Evolutionary conservation across 2,329 filamentous ascomycete genomes (phyloP).

Genomic region (Alternaria sp.): DNA sequence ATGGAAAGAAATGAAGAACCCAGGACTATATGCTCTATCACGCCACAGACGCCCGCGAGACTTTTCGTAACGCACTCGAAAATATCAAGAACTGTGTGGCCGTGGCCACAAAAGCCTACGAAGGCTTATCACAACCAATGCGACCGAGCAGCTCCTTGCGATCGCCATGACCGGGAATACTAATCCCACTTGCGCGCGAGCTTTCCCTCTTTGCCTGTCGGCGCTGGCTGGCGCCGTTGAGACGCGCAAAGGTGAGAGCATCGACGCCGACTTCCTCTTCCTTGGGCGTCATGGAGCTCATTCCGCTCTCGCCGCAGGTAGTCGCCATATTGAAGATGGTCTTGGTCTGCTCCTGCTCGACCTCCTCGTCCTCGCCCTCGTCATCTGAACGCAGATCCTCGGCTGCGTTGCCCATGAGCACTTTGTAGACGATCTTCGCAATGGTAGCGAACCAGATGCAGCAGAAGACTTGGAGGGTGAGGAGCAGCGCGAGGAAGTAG

Average conservation of each 20-base stretch:
- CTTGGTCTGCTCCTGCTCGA: constrained; percentile 44
- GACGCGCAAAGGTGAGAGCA: constrained; percentile 66
- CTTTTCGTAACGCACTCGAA: neutral
- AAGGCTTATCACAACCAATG: constrained; percentile 80
- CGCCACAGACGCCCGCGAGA: constrained; percentile 15
- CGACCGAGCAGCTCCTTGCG: constrained; percentile 81
- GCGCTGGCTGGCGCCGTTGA: constrained; percentile 50
- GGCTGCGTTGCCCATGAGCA: constrained; percentile 76
- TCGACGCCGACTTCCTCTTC: constrained; percentile 81
- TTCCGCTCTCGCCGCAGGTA: constrained; percentile 37
- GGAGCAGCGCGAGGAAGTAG: constrained; percentile 77
- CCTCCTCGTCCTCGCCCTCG: constrained; percentile 71
- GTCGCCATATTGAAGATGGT: constrained; percentile 34
- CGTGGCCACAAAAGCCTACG: neutral
- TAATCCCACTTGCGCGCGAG: constrained; percentile 58
- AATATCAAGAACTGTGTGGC: too few species aligned
- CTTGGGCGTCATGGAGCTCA: constrained; percentile 52
- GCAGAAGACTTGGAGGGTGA: constrained; percentile 79
- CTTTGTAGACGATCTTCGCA: constrained; percentile 77
- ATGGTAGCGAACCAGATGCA: constrained; percentile 93
- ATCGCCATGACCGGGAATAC: constrained; percentile 73
- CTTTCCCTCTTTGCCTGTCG: constrained; percentile 61
- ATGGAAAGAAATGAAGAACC: neutral
- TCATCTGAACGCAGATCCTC: constrained; percentile 90
- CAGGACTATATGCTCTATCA: neutral